A percentile compares a stretch with the other conserved stretches of the same genome.
Conservation (phyloP, 2,329 filamentous ascomycete species). For the Alternaria gaisen region DNA sequence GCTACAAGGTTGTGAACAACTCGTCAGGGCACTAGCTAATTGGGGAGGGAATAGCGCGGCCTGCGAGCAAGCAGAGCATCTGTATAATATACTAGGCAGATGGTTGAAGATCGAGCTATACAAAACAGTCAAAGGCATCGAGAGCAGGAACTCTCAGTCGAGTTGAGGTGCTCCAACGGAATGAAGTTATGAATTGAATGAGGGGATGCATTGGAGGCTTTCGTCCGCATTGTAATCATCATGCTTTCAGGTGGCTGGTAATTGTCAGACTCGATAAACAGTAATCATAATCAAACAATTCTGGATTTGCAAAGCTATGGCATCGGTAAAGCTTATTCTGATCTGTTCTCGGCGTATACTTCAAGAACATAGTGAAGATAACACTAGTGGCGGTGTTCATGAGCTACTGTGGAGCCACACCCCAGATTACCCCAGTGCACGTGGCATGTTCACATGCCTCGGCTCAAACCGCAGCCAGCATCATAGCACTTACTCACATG, state of each 20-base stretch:
- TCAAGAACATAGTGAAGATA: not conserved
- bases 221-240: not conserved
- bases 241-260: not conserved
- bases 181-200: not conserved
- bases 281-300: not conserved
- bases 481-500: constrained; percentile 32
- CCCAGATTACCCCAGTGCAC: constrained; percentile 28
- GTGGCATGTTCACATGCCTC: constrained; percentile 37
- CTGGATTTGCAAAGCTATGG: accelerated
- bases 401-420: constrained; percentile 9
- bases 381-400: not conserved
- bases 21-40: constrained; percentile 42
- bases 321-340: too few relatives aligned
- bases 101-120: constrained; percentile 46
- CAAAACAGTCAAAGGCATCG: constrained; percentile 39
- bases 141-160: constrained; percentile 13
- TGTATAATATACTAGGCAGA: constrained; percentile 44
- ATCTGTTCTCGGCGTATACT: too few relatives aligned
- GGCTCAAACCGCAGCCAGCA: constrained; percentile 23
- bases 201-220: not conserved
- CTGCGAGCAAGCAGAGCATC: constrained; percentile 37
- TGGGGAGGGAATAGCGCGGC: constrained; percentile 31
- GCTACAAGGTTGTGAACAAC: constrained; percentile 38
- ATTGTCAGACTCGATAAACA: not conserved
- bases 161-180: not conserved